Base-by-base conservation (phyloP, 208 protist species). In the Acanthamoeba castellanii region DNA sequence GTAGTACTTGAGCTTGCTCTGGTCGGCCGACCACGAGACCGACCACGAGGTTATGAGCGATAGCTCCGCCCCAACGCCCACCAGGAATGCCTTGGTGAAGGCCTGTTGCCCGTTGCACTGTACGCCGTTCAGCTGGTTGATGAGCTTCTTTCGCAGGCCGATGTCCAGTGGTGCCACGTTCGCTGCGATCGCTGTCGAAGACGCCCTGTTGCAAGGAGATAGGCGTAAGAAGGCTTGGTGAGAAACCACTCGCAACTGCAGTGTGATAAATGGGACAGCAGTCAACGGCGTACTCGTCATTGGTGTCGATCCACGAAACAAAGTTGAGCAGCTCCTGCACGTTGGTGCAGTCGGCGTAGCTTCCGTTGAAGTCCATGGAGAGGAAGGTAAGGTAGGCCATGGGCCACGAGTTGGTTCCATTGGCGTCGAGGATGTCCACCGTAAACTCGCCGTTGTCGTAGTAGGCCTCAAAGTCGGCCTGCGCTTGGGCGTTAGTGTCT, bases 341-440 rank as follows among this genome's bases (percentile, higher is more conserved):
- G 61, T 68, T 7, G 61, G 61, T 32, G 9, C 61, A 89, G 81
- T 89, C 81, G 22, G 0, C n/a, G 18, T 8, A 4, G 30, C 20
- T 59, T 1, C 0, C 27, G 22, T 59, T 89, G 0, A 7, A 0
- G 18, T 89, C 25, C 50, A 89, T 27, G 50, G 81, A 0, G 50
- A 89, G 25, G 81, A 89, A 89, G 45, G 81, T 89, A 1, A 89
- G 50, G 50, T 89, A 89, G 45, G 81, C 0, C 81, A 89, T 89
- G 16, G 81, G 81, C 81, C 81, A 89, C 3, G 81, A 89, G 27
- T 11, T 0, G 1, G 0, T 47, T 30, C 81, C 81, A 3, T 25
- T 11, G 25, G 3, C 81, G 30, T 89, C 11, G 50, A 66, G 0
- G 50, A 89, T 89, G 52, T 89, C 81, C 11, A 89, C 50, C 0